Conservation (phyloP, 257 asterid genomes). For the Solanum dulcamara region DNA sequence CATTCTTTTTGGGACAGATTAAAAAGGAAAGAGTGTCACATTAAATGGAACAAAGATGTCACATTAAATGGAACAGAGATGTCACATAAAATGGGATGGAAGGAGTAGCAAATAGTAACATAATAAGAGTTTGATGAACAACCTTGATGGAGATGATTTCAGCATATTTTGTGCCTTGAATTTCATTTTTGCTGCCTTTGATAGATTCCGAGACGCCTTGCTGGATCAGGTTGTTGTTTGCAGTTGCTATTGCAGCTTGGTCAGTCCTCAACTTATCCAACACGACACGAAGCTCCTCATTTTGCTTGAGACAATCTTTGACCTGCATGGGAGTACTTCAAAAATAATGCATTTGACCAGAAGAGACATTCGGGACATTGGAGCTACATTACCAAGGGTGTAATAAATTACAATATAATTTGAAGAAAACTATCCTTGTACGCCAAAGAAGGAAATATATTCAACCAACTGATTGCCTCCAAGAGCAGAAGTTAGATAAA, state of each 20-base stretch:
- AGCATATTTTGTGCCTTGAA: conserved; percentile 18
- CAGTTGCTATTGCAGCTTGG: conserved; percentile 30
- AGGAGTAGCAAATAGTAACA: background rate
- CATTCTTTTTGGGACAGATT: no score
- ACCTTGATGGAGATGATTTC: conserved; percentile 65
- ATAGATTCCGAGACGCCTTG: conserved; percentile 13
- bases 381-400: background rate
- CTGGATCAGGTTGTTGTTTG: conserved; percentile 24
- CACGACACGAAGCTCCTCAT: conserved; percentile 72
- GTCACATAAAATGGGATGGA: background rate
- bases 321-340: conserved; percentile 34
- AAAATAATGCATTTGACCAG: background rate
- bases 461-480: background rate
- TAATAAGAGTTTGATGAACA: conserved; percentile 1
- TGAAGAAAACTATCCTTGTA: background rate
- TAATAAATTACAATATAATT: background rate
- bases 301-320: conserved; percentile 63
- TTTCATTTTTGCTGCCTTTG: conserved; percentile 24
- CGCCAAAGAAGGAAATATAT: background rate
- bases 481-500: background rate
- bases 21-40: background rate
- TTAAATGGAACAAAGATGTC: no score
- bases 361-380: background rate
- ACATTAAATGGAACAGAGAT: no score
- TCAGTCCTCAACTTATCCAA: conserved; percentile 59